Conservation (phyloP, 345 rosid genomes). For the Brassica nigra region DNA sequence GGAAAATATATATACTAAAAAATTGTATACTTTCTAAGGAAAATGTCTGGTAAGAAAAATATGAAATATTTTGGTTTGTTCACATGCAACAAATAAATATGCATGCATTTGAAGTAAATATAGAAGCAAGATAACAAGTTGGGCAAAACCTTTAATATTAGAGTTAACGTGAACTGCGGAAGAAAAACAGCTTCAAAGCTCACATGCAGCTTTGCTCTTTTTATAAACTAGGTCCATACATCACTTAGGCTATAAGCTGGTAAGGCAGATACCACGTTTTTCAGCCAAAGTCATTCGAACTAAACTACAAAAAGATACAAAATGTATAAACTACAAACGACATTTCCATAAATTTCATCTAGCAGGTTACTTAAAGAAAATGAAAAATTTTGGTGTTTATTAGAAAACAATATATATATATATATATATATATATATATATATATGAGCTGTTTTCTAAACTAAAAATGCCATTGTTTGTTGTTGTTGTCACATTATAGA, state of each 20-base stretch:
- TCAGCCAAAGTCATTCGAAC: constrained; percentile 1
- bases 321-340: not conserved
- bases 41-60: not conserved
- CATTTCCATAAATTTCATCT: not conserved
- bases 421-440: no score
- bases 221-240: constrained; percentile 31
- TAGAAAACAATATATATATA: no score
- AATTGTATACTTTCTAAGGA: not conserved
- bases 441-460: not conserved
- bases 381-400: not conserved
- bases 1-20: not conserved
- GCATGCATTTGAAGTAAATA: not conserved
- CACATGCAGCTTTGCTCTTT: constrained; percentile 33
- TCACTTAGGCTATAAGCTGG: constrained; percentile 9
- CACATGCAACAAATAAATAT: not conserved
- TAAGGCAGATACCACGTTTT: constrained; percentile 22
- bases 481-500: no score
- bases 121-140: constrained; percentile 33
- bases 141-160: constrained; percentile 18
- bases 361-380: not conserved
- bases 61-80: not conserved
- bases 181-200: constrained; percentile 24
- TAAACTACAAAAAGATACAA: constrained; percentile 1
- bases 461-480: not conserved
- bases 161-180: constrained; percentile 30